Conservation (phyloP, 2,329 filamentous ascomycete species). For the Fusarium concolor region DNA sequence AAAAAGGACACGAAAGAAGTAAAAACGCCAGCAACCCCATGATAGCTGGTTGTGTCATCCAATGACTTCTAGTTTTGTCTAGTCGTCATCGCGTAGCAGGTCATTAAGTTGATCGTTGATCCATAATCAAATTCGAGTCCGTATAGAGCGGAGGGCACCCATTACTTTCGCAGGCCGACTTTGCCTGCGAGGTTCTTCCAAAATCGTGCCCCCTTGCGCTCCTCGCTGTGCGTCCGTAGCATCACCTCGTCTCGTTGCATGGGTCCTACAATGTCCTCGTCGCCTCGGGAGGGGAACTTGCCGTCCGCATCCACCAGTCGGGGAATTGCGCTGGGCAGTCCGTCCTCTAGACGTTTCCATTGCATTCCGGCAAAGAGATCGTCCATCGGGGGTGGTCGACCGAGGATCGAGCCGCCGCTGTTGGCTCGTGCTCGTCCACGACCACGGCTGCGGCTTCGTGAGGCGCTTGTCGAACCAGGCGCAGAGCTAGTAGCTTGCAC, state of each 20-base stretch:
- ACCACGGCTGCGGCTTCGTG: slow-evolving; percentile 56
- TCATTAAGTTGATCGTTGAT: slow-evolving; percentile 41
- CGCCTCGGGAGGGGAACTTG: slow-evolving; percentile 89
- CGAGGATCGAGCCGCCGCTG: slow-evolving; percentile 56
- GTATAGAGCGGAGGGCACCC: neutral
- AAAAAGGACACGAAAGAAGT: slow-evolving; percentile 35
- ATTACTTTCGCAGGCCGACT: slow-evolving; percentile 52
- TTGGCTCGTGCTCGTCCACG: slow-evolving; percentile 54
- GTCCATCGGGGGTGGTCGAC: slow-evolving; percentile 50
- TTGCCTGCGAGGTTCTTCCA: slow-evolving; percentile 62
- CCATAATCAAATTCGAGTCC: slow-evolving; percentile 9
- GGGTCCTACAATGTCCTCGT: slow-evolving; percentile 92
- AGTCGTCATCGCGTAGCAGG: slow-evolving; percentile 41
- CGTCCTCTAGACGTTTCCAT: slow-evolving; percentile 62
- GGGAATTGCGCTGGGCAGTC: slow-evolving; percentile 73
- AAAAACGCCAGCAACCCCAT: slow-evolving; percentile 37
- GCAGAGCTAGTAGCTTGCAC: slow-evolving; percentile 51
- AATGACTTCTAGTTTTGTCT: slow-evolving; percentile 37
- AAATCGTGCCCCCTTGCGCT: slow-evolving; percentile 59
- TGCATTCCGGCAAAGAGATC: slow-evolving; percentile 58
- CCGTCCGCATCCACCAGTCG: slow-evolving; percentile 77
- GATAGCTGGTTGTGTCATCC: slow-evolving; percentile 31
- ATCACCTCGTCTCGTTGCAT: slow-evolving; percentile 76
- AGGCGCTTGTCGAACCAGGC: slow-evolving; percentile 43
- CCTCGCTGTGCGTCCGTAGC: slow-evolving; percentile 59